Conservation (phyloP, 345 rosid genomes). For the Stellera chamaejasme region DNA sequence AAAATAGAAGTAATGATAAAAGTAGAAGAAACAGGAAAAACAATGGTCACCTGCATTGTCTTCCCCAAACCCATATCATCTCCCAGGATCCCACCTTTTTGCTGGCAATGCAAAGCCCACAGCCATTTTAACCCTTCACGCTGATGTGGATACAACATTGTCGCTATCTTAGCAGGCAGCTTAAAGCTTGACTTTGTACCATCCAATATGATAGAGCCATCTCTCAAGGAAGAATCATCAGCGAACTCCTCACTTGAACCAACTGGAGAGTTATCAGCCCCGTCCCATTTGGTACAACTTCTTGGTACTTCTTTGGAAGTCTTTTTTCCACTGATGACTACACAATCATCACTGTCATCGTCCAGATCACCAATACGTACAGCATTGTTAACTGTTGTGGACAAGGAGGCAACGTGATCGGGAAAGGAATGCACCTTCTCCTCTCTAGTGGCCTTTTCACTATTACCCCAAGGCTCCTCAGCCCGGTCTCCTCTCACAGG, state of each 20-base stretch:
- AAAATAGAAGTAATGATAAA: background rate
- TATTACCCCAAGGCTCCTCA: constrained; percentile 12
- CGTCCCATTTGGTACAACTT: constrained; percentile 18
- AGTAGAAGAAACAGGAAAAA: background rate
- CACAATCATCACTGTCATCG: constrained; percentile 37
- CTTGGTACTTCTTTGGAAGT: constrained; percentile 18
- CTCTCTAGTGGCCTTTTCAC: constrained; percentile 6
- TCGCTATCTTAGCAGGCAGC: constrained; percentile 51
- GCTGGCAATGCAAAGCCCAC: constrained; percentile 86
- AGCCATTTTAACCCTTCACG: constrained; percentile 89
- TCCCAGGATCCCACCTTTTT: constrained; percentile 94
- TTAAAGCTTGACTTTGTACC: constrained; percentile 42
- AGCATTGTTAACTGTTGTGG: constrained; percentile 11
- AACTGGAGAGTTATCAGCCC: constrained; percentile 19
- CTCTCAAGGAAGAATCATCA: constrained; percentile 27
- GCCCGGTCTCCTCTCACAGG: constrained; percentile 21
- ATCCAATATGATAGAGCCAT: constrained; percentile 40
- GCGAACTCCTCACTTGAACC: constrained; percentile 26
- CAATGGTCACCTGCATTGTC: constrained; percentile 86
- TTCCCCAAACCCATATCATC: constrained; percentile 99
- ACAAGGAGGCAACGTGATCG: constrained; percentile 20
- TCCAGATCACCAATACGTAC: constrained; percentile 18
- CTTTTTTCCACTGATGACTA: constrained; percentile 27
- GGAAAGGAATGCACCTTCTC: constrained; percentile 16
- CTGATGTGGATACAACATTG: constrained; percentile 75